These are phyloP conservation scores for Venturia pyrina DNA, from an alignment of 2,329 filamentous ascomycete species.

Conservation along the genomic window DNA sequence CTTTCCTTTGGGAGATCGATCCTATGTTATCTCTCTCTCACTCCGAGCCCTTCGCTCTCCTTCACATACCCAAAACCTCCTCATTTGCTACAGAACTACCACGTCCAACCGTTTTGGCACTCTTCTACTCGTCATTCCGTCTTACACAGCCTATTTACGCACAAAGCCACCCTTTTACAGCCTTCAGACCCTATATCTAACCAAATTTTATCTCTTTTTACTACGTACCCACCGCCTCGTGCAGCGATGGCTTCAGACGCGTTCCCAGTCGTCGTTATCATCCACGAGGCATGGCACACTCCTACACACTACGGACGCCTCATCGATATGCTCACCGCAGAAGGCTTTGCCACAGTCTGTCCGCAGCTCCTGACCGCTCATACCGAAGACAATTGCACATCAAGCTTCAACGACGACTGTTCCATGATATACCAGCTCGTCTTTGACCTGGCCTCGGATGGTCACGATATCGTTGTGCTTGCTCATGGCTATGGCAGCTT, in stretches of 20 bases:
- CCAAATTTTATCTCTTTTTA: neutral
- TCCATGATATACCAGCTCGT: slow-evolving; percentile 2
- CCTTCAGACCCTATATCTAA: neutral
- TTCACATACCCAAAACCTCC: neutral
- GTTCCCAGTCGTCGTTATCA: neutral
- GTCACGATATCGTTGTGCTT: slow-evolving; percentile 4
- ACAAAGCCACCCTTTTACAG: neutral
- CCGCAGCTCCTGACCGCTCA: slow-evolving; percentile 3
- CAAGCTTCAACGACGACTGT: slow-evolving; percentile 7
- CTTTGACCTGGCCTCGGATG: slow-evolving; percentile 3
- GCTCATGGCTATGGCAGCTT: slow-evolving; percentile 9
- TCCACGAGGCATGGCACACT: slow-evolving; percentile 8
- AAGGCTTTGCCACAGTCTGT: slow-evolving; percentile 6
- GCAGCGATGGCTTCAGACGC: neutral
- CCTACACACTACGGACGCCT: neutral
- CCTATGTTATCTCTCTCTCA: neutral
- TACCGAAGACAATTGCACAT: neutral
- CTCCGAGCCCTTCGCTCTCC: neutral
- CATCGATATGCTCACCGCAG: slow-evolving; percentile 5
- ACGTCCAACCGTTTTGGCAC: neutral
- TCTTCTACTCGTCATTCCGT: neutral
- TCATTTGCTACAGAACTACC: neutral
- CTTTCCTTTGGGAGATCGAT: neutral
- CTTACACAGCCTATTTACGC: neutral
- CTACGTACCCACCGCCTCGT: neutral